Evolutionary conservation across 768 basidiomycete species (phyloP).

Genomic region (Lentinula sp.): DNA sequence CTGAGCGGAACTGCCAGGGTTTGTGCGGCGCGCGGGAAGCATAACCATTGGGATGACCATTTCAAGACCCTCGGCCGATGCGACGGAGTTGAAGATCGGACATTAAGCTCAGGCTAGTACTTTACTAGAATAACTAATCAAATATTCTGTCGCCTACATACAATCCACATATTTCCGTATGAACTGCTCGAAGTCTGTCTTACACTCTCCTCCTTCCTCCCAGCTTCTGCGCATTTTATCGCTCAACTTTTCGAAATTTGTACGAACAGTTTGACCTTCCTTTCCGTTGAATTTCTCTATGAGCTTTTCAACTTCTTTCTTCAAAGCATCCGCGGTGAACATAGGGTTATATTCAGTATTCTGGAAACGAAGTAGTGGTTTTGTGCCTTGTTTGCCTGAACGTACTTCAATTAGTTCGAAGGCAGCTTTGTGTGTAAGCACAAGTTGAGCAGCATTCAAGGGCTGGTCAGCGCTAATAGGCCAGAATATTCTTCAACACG

Average conservation of each 20-base stretch:
- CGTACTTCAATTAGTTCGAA: slow-evolving; percentile 5
- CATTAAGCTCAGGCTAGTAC: no score
- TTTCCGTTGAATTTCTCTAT: neutral
- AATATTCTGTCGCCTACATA: no score
- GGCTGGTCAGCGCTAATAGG: slow-evolving; percentile 3
- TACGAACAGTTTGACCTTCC: neutral
- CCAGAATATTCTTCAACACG: neutral
- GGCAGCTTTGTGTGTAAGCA: neutral
- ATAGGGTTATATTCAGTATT: neutral
- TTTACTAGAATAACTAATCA: no score
- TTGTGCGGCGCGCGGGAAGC: no score
- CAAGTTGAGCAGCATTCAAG: neutral
- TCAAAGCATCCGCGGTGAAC: neutral
- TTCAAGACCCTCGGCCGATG: no score
- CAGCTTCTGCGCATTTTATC: neutral
- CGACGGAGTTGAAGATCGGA: no score
- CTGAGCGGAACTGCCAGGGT: no score
- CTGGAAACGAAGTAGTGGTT: neutral
- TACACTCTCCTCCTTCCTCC: neutral
- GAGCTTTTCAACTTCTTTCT: neutral
- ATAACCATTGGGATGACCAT: no score
- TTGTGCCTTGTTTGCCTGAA: neutral
- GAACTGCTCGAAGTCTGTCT: neutral
- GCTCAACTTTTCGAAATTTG: neutral
- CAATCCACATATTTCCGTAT: neutral